phyloP scores from a whole-genome alignment of 768 basidiomycete genomes.

The Ephemerocybe angulata region DNA sequence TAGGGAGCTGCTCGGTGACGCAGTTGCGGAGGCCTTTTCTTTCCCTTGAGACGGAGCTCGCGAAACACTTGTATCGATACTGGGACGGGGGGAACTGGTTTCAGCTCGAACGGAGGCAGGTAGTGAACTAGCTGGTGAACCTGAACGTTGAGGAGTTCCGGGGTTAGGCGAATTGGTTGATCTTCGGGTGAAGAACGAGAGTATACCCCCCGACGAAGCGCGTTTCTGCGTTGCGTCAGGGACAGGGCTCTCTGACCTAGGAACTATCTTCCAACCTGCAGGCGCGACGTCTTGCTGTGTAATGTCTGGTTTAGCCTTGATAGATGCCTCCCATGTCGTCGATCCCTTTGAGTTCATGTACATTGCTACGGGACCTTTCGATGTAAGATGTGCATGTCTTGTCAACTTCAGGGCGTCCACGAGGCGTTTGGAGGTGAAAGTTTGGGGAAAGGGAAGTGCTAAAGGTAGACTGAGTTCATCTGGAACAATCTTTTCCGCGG shows the following conservation, averaged over 20 bases:
- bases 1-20: not conserved
- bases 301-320: constrained; percentile 51
- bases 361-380: constrained; percentile 63
- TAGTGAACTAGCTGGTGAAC: constrained; percentile 15
- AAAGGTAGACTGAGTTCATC: constrained; percentile 48
- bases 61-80: constrained; percentile 6
- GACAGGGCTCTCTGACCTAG: constrained; percentile 38
- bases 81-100: constrained; percentile 9
- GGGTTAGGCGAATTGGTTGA: constrained; percentile 5
- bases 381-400: constrained; percentile 50
- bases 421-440: constrained; percentile 55
- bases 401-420: constrained; percentile 62
- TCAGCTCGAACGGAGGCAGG: constrained; percentile 16
- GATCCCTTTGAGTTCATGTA: constrained; percentile 70
- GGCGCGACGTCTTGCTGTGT: constrained; percentile 55
- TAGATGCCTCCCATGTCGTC: constrained; percentile 68
- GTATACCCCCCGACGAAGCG: constrained; percentile 49
- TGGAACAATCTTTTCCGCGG: constrained; percentile 46
- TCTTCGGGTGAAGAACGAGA: constrained; percentile 68
- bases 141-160: constrained; percentile 10
- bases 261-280: constrained; percentile 70
- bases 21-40: not conserved
- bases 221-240: constrained; percentile 47
- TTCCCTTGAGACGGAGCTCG: constrained; percentile 7
- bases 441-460: constrained; percentile 47